Conservation (phyloP, 371 early-diverging fungal species). For the Nematocida homosporus region DNA sequence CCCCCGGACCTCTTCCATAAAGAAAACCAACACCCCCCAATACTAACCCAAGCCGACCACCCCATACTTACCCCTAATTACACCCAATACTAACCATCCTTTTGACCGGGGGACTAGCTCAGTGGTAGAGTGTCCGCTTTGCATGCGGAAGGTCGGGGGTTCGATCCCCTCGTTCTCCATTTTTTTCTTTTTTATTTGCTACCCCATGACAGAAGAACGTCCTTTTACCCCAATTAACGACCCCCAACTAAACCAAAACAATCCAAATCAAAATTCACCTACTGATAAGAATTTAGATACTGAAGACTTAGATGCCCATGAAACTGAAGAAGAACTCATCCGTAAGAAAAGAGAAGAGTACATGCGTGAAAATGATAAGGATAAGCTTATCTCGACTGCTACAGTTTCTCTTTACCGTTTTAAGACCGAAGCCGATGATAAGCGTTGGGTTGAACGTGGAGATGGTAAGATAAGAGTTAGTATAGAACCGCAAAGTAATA, state of each 20-base stretch:
- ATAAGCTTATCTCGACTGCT: constrained; percentile 32
- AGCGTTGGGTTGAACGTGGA: constrained; percentile 43
- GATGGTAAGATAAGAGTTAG: constrained; percentile 47
- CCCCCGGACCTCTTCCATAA: constrained; percentile 12
- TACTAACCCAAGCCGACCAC: background rate
- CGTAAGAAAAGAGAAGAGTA: constrained; percentile 30
- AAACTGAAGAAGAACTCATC: constrained; percentile 37
- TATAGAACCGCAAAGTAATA: constrained; percentile 11
- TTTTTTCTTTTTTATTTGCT: constrained; percentile 33
- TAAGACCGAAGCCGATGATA: background rate
- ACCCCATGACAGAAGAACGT: background rate
- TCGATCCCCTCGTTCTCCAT: constrained; percentile 67
- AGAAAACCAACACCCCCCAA: background rate
- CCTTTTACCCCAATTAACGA: constrained; percentile 80
- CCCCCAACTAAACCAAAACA: no score
- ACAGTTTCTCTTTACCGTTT: constrained; percentile 30
- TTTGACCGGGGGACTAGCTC: constrained; percentile 61
- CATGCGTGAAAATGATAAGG: constrained; percentile 7
- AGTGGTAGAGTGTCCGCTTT: constrained; percentile 70
- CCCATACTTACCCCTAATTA: background rate
- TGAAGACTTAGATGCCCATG: background rate
- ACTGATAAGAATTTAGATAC: no score
- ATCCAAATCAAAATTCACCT: no score
- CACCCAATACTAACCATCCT: background rate
- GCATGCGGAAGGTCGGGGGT: constrained; percentile 70